Evolutionary conservation across 495 filamentous ascomycete species (phyloP).

Genomic region (Annulohypoxylon stygium): DNA sequence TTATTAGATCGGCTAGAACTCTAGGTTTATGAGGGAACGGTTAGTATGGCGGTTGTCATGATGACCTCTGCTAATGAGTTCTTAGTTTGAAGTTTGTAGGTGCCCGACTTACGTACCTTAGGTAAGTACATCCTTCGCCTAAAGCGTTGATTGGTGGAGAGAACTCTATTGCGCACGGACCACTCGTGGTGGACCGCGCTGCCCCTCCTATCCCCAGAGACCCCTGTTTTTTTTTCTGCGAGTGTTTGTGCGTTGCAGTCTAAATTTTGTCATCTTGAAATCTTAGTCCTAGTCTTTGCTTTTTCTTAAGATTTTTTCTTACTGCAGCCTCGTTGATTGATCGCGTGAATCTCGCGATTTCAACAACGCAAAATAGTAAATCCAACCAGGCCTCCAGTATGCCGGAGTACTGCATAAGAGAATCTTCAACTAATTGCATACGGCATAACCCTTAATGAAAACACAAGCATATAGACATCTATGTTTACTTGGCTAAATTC

Average conservation of each 20-base stretch:
- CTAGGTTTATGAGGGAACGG: neutral
- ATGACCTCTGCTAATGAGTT: neutral
- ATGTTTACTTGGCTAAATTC: constrained; percentile 6
- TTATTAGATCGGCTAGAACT: neutral
- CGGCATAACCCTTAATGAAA: constrained; percentile 8
- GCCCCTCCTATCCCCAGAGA: constrained; percentile 27
- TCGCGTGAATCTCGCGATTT: constrained; percentile 11
- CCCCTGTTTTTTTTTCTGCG: constrained; percentile 40
- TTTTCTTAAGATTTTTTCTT: constrained; percentile 29
- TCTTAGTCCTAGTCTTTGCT: neutral
- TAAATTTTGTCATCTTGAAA: constrained; percentile 28
- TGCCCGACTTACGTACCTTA: constrained; percentile 1
- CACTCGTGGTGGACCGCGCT: constrained; percentile 4
- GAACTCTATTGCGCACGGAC: constrained; percentile 14
- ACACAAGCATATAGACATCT: constrained; percentile 5
- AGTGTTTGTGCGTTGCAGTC: constrained; percentile 17
- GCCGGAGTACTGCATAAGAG: constrained; percentile 29
- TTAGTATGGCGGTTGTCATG: neutral
- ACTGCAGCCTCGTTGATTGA: constrained; percentile 14
- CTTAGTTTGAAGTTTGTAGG: constrained; percentile 3
- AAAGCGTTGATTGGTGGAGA: neutral
- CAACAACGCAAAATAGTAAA: constrained; percentile 1
- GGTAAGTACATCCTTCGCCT: neutral
- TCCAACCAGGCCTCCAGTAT: constrained; percentile 34
- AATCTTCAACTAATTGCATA: constrained; percentile 18